These are phyloP conservation scores for Solanum sitiens DNA, from an alignment of 257 asterid species.

Conservation along the genomic window DNA sequence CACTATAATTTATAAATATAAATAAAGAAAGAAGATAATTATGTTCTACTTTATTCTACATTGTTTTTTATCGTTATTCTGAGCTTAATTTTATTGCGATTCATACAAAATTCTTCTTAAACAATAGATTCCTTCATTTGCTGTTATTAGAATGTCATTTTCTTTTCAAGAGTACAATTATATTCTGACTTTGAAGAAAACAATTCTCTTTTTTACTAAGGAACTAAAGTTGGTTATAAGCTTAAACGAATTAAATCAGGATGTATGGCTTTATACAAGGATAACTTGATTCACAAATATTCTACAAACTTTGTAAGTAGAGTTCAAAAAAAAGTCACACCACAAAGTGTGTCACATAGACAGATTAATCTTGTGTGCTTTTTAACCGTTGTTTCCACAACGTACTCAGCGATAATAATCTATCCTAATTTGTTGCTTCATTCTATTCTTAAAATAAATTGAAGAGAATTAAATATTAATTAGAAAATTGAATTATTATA, in stretches of 20 bases:
- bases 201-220: neutral
- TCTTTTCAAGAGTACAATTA: neutral
- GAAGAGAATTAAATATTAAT: neutral
- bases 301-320: neutral
- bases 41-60: neutral
- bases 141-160: neutral
- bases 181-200: neutral
- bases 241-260: neutral
- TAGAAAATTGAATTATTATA: neutral
- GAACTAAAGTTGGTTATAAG: neutral
- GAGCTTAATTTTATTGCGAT: neutral
- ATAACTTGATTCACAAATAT: neutral
- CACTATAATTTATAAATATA: no score
- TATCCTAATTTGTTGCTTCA: neutral
- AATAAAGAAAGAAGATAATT: neutral
- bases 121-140: neutral
- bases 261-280: neutral
- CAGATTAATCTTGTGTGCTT: neutral
- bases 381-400: neutral
- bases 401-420: neutral
- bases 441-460: neutral
- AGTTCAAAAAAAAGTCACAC: neutral
- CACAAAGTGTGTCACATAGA: neutral
- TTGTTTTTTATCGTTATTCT: no score
- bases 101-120: neutral